Percentiles rank a stretch among this genome's conserved stretches.
These are phyloP conservation scores for Macrophomina phaseolina DNA, from an alignment of 2,329 filamentous ascomycete species.

Conservation along the genomic window DNA sequence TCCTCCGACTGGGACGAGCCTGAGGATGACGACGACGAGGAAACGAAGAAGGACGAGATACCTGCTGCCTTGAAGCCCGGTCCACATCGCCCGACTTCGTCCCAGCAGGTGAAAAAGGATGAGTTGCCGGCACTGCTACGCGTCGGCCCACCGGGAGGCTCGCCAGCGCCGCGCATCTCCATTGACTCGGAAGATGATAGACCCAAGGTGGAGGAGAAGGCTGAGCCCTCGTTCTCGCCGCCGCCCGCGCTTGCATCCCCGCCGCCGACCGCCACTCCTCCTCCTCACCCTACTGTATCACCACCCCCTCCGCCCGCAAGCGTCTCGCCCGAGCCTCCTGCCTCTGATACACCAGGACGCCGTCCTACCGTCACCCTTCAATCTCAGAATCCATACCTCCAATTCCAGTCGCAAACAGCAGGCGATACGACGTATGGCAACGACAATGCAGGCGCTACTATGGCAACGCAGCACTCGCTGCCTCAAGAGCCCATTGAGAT, in stretches of 20 bases:
- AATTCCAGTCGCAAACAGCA: slow-evolving; percentile 42
- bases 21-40: slow-evolving; percentile 41
- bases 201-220: slow-evolving; percentile 35
- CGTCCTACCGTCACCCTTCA: slow-evolving; percentile 33
- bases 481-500: slow-evolving; percentile 47
- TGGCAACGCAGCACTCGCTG: slow-evolving; percentile 40
- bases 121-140: slow-evolving; percentile 40
- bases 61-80: slow-evolving; percentile 45
- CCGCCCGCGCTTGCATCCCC: background rate
- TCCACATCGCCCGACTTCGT: slow-evolving; percentile 35
- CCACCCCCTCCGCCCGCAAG: slow-evolving; percentile 37
- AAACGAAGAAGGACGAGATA: slow-evolving; percentile 31
- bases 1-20: slow-evolving; percentile 42
- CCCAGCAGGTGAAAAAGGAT: slow-evolving; percentile 20
- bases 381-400: slow-evolving; percentile 53
- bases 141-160: slow-evolving; percentile 40
- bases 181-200: slow-evolving; percentile 20
- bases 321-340: slow-evolving; percentile 37
- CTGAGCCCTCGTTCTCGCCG: slow-evolving; percentile 32
- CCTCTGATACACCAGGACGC: slow-evolving; percentile 34
- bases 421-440: slow-evolving; percentile 42
- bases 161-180: slow-evolving; percentile 27
- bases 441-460: slow-evolving; percentile 47
- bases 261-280: background rate
- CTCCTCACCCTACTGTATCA: background rate